Evolutionary conservation across 441 rosid genomes (phyloP), one percentile per base, ranked within the genome.

Genomic region (Erodium trifolium): DNA sequence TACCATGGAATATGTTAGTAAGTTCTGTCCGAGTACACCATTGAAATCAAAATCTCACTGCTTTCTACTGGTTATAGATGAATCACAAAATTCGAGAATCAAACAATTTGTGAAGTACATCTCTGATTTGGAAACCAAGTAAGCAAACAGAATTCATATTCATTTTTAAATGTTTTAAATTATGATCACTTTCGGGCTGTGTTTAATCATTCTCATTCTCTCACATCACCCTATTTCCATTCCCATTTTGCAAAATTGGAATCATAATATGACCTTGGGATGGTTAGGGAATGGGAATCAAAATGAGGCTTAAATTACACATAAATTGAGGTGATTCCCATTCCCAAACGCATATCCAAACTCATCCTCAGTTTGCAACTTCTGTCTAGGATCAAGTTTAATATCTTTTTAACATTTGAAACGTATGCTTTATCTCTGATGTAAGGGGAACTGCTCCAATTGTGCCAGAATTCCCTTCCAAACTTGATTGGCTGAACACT

Each of bases 401-500:
- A 69, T 69, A 17, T 31, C 27, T 76, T 63, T 51, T 76, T 68
- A 64, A 66, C 65, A 13, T 31, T 37, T 76, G 59, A 60, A 63
- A 47, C 31, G 19, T 31, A 34, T 39, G 13, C 62, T 76, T 70
- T 67, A 69, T 69, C 18, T 34, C 27, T 77, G 60, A 19, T 76
- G 23, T 51, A 73, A 93, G 97, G 71, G 87, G 85, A 79, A 79
- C 86, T 70, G 84, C 93, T 75, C 79, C 86, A 39, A 27, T 66
- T 49, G 93, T 93, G 71, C 99, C 97, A 17, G 97, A 91, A 76
- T 89, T 91, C 77, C 96, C 97, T 6, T 53, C 86, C 43, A 86
- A 84, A 82, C 92, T 91, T 12, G 96, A 93, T 76, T 93, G 99
- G 97, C 80, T 93, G 53, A 93, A 93, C 81, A 76, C 95, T 17